Evolutionary conservation across 495 filamentous ascomycete genomes (phyloP).

Genomic region (Daldinia concentrica): DNA sequence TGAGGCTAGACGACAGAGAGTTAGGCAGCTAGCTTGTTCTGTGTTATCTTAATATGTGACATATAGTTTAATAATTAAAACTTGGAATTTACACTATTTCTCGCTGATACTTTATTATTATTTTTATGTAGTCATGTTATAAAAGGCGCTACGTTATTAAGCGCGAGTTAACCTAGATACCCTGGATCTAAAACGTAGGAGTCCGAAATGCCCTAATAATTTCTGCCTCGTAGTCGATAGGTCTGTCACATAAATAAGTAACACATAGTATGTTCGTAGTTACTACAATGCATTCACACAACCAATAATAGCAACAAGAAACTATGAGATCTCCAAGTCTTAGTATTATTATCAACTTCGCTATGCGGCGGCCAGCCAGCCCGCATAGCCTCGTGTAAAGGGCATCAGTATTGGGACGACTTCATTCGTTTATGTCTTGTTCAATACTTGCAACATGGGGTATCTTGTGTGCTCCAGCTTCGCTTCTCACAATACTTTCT

Average conservation of each 20-base stretch:
- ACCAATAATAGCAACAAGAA: not conserved
- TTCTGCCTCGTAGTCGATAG: no score
- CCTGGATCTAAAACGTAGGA: no score
- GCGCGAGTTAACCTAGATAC: no score
- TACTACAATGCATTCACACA: not conserved
- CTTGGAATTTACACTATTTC: not conserved
- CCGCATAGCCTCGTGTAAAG: conserved; percentile 19
- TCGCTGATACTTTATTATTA: no score
- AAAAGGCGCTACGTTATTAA: no score
- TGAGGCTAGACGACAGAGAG: not conserved
- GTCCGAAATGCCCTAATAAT: no score
- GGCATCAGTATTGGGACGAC: conserved; percentile 18
- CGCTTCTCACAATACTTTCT: conserved; percentile 18
- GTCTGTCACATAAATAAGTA: not conserved
- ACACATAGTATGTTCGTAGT: not conserved
- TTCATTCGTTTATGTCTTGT: conserved; percentile 7
- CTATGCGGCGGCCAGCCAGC: conserved; percentile 38
- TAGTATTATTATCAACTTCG: conserved; percentile 36
- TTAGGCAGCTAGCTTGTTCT: not conserved
- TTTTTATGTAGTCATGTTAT: no score
- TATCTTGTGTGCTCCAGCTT: conserved; percentile 35
- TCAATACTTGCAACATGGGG: conserved; percentile 40
- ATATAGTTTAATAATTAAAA: not conserved
- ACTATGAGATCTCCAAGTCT: conserved; percentile 32
- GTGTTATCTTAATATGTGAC: not conserved